Conservation (phyloP, 768 basidiomycete genomes). For the Mycena crocata region DNA sequence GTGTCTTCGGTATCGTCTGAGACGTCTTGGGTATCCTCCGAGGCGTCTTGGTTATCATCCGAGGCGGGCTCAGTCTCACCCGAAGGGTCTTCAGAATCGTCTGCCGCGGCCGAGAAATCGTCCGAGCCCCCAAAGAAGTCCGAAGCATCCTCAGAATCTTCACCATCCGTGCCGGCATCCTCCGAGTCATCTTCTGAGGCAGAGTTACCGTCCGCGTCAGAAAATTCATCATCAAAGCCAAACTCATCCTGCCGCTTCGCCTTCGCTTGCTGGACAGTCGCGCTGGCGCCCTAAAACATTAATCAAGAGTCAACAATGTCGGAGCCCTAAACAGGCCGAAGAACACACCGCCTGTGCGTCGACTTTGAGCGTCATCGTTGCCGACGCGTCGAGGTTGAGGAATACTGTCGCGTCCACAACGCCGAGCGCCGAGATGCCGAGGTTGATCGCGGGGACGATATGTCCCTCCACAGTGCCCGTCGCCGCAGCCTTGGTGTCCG, state of each 20-base stretch:
- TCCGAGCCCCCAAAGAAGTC: too few relatives aligned
- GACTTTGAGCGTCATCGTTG: constrained; percentile 25
- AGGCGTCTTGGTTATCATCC: not conserved
- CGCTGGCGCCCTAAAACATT: constrained; percentile 10
- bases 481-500: constrained; percentile 43
- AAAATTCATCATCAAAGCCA: not conserved
- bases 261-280: constrained; percentile 12
- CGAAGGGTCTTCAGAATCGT: not conserved
- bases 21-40: not conserved
- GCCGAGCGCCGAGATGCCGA: constrained; percentile 42
- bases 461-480: constrained; percentile 48
- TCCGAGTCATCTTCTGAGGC: not conserved
- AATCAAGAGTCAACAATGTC: not conserved
- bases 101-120: not conserved
- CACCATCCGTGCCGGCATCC: not conserved
- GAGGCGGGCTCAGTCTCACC: not conserved
- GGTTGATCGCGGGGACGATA: constrained; percentile 50
- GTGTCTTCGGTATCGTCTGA: not conserved
- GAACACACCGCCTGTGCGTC: constrained; percentile 14
- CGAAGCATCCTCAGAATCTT: too few relatives aligned
- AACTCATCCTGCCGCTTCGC: constrained; percentile 17
- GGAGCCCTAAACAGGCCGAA: too few relatives aligned
- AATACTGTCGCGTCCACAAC: constrained; percentile 16
- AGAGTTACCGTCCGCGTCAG: not conserved
- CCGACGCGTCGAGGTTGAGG: constrained; percentile 22